These are phyloP conservation scores for Collybia nuda DNA, from an alignment of 768 basidiomycete species.

Conservation along the genomic window DNA sequence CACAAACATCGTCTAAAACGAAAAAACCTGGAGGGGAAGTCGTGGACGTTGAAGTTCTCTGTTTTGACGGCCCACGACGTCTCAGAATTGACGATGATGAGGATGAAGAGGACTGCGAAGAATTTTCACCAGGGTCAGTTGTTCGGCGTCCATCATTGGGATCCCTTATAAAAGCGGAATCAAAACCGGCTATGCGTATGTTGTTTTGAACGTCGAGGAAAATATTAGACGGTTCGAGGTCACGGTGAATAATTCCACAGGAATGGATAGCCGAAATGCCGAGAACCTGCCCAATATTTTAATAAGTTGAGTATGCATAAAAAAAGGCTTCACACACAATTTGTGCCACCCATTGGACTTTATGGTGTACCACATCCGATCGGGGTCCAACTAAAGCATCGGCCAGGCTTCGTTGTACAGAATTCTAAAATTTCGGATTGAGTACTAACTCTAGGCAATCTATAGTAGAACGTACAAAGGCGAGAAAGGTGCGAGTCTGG, in stretches of 20 bases:
- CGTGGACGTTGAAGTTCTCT: no score
- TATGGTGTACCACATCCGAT: slow-evolving; percentile 22
- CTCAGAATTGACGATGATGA: slow-evolving; percentile 10
- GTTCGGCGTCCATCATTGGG: not conserved
- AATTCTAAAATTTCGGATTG: no score
- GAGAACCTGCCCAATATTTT: slow-evolving; percentile 26
- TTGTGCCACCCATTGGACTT: slow-evolving; percentile 39
- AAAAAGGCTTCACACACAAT: slow-evolving; percentile 23
- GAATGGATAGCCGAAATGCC: slow-evolving; percentile 48
- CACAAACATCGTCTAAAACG: slow-evolving; percentile 17
- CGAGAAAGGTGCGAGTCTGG: no score
- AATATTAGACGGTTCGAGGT: slow-evolving; percentile 71
- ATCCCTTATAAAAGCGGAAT: slow-evolving; percentile 25
- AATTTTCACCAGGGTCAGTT: no score
- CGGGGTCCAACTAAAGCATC: slow-evolving; percentile 9
- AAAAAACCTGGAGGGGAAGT: no score
- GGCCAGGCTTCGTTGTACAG: no score
- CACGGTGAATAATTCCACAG: slow-evolving; percentile 66
- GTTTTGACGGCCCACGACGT: slow-evolving; percentile 4
- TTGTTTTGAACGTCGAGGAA: slow-evolving; percentile 47
- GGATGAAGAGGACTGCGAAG: slow-evolving; percentile 3
- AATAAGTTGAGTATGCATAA: not conserved
- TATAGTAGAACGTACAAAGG: no score
- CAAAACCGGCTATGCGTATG: slow-evolving; percentile 42
- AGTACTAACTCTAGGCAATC: no score